Base-by-base conservation (phyloP, 176 grass and related monocot genomes). In the Avena insularis region DNA sequence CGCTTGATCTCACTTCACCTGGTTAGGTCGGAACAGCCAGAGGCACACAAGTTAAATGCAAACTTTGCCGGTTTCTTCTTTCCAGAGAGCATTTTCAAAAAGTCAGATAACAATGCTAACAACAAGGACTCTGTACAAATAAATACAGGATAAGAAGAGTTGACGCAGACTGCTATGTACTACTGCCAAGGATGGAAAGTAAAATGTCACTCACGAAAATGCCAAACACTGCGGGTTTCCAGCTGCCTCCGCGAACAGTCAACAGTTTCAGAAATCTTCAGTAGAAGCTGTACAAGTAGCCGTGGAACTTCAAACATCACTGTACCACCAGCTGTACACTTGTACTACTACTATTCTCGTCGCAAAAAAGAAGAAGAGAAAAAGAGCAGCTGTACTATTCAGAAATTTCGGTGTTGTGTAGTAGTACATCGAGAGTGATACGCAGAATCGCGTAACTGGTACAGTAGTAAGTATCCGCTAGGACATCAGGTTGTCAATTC, bases 41-140 rank as follows among this genome's bases (percentile, higher is more conserved):
- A 65, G 74, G 48, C 11, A 3, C 20, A 17, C 20, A 64, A 13
- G 21, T 65, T 88, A 68, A 33, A 64, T 20, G 15, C 17, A 62
- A 57, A 57, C 55, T 57, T 57, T 57, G 55, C 55, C 17, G 4
- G 40, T 61, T 76, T 20, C 29, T 76, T 67, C 59, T 81, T 56
- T 12, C 6, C 6, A 5, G 6, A 2, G 38, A 87, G 80, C 51
- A 21, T 16, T 54, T 51, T 71, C 49, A 47, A 12, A 27, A 46
- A 14, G 55, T 67, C 50, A 76, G 79, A 79, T 38, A 14, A 33
- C 59, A 40, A 33, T 61, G 69, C 75, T 80, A 83, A 64, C 79
- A 68, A 45, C 54, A 33, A 8, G 23, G 49, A 46, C 17, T 29
- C 49, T 16, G 11, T 19, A 20, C 58, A 82, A 73, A 72, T 25